phyloP scores from a whole-genome alignment of 129 eudicot genomes.

The Escallonia rubra region DNA sequence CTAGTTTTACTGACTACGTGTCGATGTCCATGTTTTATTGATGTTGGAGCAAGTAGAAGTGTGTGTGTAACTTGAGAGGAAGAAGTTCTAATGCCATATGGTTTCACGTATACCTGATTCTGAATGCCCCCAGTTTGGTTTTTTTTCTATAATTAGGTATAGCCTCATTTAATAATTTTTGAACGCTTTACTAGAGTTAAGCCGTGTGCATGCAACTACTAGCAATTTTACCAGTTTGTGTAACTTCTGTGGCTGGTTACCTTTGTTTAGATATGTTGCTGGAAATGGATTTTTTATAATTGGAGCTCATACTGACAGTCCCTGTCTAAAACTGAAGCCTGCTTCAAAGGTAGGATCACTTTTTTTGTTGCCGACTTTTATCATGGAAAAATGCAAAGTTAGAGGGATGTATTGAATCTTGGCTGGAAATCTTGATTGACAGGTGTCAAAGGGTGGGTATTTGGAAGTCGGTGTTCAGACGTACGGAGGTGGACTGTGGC shows the following conservation, averaged over 20 bases:
- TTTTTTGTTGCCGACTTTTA: neutral
- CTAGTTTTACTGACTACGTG: too few relatives aligned
- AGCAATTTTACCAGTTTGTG: neutral
- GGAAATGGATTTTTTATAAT: constrained; percentile 88
- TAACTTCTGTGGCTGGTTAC: constrained; percentile 5
- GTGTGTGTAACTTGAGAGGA: too few relatives aligned
- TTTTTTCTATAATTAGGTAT: too few relatives aligned
- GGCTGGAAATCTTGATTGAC: constrained; percentile 12
- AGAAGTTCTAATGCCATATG: too few relatives aligned
- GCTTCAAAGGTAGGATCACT: constrained; percentile 57
- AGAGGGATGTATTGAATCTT: neutral
- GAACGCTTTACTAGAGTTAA: too few relatives aligned
- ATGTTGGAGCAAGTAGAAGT: too few relatives aligned
- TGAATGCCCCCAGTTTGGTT: too few relatives aligned
- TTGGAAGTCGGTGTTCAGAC: constrained; percentile 93
- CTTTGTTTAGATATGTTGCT: constrained; percentile 61
- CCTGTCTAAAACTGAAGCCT: constrained; percentile 86
- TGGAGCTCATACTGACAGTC: constrained; percentile 99
- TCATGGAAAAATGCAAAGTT: neutral
- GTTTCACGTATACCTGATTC: too few relatives aligned
- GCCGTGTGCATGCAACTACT: too few relatives aligned
- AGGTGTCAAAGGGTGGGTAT: constrained; percentile 78
- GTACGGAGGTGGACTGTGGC: constrained; percentile 98
- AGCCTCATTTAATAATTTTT: too few relatives aligned
- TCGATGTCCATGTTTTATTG: too few relatives aligned